Evolutionary conservation across 805 yeast genomes (phyloP), one percentile per base, ranked within the genome.

Genomic region (Candida ortonii): DNA sequence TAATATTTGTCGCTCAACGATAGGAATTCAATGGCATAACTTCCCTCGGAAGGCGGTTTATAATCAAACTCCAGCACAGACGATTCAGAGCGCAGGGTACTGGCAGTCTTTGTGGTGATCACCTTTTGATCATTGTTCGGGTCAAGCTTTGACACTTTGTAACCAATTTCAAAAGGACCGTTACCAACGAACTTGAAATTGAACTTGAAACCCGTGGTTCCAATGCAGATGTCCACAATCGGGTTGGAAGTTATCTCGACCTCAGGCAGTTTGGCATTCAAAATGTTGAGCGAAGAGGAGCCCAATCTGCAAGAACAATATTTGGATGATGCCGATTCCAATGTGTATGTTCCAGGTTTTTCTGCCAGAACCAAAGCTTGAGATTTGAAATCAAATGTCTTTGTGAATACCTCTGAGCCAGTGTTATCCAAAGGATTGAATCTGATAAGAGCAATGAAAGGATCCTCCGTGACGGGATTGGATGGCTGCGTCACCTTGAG

Each of bases 201-300:
- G 39, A 88, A 77, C 16, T 66, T 65, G 47, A 68, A 76, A 0
- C 97, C 98, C 7, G 87, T 80, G 28, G 88, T 86, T 0, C 98
- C 98, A 19, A 93, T 84, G 64, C 99, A 93, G 30, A 82, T 76
- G 50, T 90, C 97, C 16, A 77, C 67, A 3, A 90, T 76, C 3
- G 90, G 77, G 10, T 65, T 65, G 1, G 87, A 76, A 2, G 46
- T 28, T 11, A 76, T 67, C 3, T 53, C 52, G 13, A 70, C 62
- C 2, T 71, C 67, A 3, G 73, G 75, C 23, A 44, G 33, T 2
- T 54, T 55, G 1, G 71, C 73, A 9, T 54, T 44, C n/a, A 49
- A 36, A 1, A 86, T 69, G 12, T 64, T 52, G 8, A 83, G 65
- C 1, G 65, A 56, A 1, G 78, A 68, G 8, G 74, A 64, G n/a